Conservation (phyloP, 768 basidiomycete genomes). For the Mycena rebaudengoi region DNA sequence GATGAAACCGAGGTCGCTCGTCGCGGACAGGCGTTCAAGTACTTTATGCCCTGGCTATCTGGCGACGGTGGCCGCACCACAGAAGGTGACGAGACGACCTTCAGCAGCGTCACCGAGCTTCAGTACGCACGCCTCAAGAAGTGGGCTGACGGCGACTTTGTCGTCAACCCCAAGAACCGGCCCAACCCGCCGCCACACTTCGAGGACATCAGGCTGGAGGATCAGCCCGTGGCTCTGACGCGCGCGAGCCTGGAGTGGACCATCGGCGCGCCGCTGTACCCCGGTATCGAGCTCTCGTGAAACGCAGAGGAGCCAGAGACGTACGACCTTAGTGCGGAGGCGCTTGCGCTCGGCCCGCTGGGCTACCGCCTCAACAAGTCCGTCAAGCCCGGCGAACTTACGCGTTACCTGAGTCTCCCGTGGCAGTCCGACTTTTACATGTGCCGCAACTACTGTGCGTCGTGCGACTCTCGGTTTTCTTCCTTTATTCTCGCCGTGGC, state of each 20-base stretch:
- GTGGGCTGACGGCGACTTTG: slow-evolving; percentile 39
- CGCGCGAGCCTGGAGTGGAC: slow-evolving; percentile 39
- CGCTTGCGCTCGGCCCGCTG: slow-evolving; percentile 23
- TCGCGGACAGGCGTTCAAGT: slow-evolving; percentile 25
- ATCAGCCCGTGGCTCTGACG: slow-evolving; percentile 34
- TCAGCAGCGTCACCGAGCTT: slow-evolving; percentile 32
- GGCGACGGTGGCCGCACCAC: slow-evolving; percentile 34
- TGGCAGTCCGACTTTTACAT: slow-evolving; percentile 46
- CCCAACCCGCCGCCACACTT: slow-evolving; percentile 6
- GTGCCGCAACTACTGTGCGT: slow-evolving; percentile 41
- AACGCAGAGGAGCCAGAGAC: slow-evolving; percentile 32
- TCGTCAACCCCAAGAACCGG: slow-evolving; percentile 4
- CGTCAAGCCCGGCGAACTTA: slow-evolving; percentile 37
- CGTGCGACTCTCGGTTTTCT: not conserved
- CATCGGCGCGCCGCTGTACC: slow-evolving; percentile 42
- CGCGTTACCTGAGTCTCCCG: slow-evolving; percentile 41
- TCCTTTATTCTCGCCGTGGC: not conserved
- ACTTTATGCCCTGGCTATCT: slow-evolving; percentile 44
- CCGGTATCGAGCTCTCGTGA: slow-evolving; percentile 46
- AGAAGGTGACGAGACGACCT: not conserved
- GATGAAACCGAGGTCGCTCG: slow-evolving; percentile 23
- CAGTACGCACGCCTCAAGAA: slow-evolving; percentile 39
- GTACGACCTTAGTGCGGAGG: slow-evolving; percentile 21
- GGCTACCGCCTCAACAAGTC: slow-evolving; percentile 34
- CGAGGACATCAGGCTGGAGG: slow-evolving; percentile 26